Base-by-base conservation (phyloP, 139 green algal species). In the Raphidocelis subcapitata region DNA sequence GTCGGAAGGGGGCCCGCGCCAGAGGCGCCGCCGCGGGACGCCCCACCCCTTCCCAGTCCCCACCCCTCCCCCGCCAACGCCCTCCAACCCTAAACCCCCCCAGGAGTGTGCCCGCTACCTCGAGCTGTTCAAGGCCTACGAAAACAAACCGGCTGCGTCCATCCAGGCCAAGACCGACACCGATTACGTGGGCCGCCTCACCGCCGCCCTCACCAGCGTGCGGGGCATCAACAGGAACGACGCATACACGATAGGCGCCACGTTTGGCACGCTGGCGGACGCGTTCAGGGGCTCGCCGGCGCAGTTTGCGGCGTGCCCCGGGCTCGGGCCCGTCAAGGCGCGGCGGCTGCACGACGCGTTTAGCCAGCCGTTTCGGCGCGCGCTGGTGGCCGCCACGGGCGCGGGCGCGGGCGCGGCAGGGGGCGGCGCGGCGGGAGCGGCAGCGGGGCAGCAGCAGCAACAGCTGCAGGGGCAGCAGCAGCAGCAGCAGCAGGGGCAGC, bases 121-220 rank as follows among this genome's bases (percentile, higher is more conserved):
- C 37, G 94, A 98, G 76, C 98, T 90, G 0, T 86, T 94, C 74
- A 98, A 98, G 82, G 83, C 52, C 16, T 98, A 96, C 74, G 94
- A 98, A 68, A 90, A 77, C 67, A 97, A 96, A 80, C 91, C 94
- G 1, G 90, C 93, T 12, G 86, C 93, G 8, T 57, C 68, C 51
- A 95, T 98, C 66, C 82, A 85, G 66, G 73, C 44, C 10, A 59
- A 59, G 15, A 44, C 49, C 5, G 51, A 74, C 44, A 71, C 65
- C 4, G 94, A 98, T 76, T 98, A 97, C 79, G 33, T 90, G 0
- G 92, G 82, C 2, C 76, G 92, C 16, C 83, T 95, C 36, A 85
- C 80, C 3, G 72, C 85, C 0, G 81, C 82, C 5, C 74, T 97
- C 20, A 95, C 88, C 24, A 60, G 32, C 5, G 73, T 97, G 29